Evolutionary conservation across 768 basidiomycete species (phyloP).

Genomic region (Hydnomerulius pinastri): DNA sequence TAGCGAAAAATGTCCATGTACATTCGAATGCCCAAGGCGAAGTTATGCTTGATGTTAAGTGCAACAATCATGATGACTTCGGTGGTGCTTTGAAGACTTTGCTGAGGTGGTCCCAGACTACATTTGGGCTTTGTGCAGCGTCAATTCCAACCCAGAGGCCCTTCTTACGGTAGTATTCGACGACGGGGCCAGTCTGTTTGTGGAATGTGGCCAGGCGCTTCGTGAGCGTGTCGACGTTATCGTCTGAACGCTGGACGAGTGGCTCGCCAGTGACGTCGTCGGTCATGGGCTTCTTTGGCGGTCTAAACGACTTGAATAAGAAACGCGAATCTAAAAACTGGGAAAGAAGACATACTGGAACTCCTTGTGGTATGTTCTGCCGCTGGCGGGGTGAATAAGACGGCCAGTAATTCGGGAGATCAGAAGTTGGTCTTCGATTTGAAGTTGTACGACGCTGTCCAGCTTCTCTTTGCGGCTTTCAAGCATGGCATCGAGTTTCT

Average conservation of each 20-base stretch:
- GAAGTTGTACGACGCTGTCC: constrained; percentile 88
- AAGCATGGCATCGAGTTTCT: constrained; percentile 95
- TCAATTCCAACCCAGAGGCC: constrained; percentile 91
- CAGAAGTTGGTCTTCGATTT: constrained; percentile 91
- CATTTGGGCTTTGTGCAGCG: constrained; percentile 87
- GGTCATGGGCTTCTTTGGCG: constrained; percentile 92
- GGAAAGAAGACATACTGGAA: constrained; percentile 71
- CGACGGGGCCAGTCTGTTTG: constrained; percentile 91
- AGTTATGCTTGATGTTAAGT: background rate
- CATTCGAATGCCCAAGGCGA: background rate
- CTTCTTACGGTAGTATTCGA: constrained; percentile 92
- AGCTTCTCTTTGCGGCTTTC: constrained; percentile 79
- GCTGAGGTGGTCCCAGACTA: constrained; percentile 87
- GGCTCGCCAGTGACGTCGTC: constrained; percentile 97
- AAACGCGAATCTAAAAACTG: constrained; percentile 8
- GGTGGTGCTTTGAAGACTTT: constrained; percentile 54
- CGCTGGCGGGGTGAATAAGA: constrained; percentile 86
- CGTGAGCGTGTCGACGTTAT: constrained; percentile 92
- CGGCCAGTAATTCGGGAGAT: constrained; percentile 98
- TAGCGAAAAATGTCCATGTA: constrained; percentile 5
- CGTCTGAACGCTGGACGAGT: constrained; percentile 95
- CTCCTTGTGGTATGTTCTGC: constrained; percentile 92
- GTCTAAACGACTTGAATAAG: constrained; percentile 50
- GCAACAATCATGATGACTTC: too few species aligned
- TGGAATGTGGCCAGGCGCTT: constrained; percentile 92